Evolutionary conservation across 2,329 filamentous ascomycete species (phyloP), one percentile per base, ranked within the genome.

Genomic region (Aureobasidium musti): DNA sequence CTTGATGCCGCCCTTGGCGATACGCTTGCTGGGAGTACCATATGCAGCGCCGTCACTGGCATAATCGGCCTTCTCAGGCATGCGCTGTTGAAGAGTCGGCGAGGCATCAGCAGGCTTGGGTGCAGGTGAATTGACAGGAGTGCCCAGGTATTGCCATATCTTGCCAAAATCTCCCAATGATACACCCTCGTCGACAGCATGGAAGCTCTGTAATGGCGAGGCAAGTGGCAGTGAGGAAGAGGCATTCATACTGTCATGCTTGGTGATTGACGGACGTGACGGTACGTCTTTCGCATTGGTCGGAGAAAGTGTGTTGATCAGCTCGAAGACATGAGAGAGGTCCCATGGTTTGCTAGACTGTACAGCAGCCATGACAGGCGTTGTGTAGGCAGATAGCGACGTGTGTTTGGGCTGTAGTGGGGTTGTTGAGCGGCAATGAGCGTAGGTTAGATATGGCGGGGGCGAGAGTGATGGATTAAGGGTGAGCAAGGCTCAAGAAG

Each of bases 121-220:
- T 10, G 65, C 66, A 35, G 71, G 71, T 23, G 50, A 35, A 19
- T 50, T 28, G 61, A 41, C n/a, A 13, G 75, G 70, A 10, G 78
- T 74, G 37, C 80, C 80, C 23, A 83, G 71, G 43, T 76, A 77
- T 63, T 79, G 73, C 72, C 79, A 83, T n/a, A 83, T 71, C 70
- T 78, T 81, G 52, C 71, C 71, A 69, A 83, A 82, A 68, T 80
- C 77, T n/a, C 81, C 81, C 21, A 83, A 70, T 14, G 70, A 69
- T 6, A 68, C 60, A 5, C 67, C 39, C 67, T 63, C 64, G 26
- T 70, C 68, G 61, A 67, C 56, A 47, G 21, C 35, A 26, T 60
- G 39, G 47, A 57, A 50, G 33, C 23, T n/a, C 54, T 63, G 47
- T 26, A 49, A 30, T 7, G 66, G 54, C 17, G 64, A 66, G 11